phyloP scores from a whole-genome alignment of 306 rosid genomes.

The Morella rubra region DNA sequence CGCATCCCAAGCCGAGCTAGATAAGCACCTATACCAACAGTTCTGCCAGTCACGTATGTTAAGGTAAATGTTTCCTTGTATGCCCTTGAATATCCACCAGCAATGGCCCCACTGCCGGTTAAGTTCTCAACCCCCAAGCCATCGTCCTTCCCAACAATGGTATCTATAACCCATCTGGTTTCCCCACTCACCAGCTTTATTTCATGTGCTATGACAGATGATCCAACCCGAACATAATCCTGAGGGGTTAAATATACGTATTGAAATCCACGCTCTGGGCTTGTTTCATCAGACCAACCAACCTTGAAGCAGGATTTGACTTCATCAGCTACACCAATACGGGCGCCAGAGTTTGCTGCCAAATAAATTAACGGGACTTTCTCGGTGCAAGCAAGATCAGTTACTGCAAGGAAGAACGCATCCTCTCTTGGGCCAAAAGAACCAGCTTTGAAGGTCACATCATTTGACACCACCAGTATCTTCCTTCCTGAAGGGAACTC shows the following conservation, averaged over 20 bases:
- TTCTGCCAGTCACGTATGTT: slow-evolving; percentile 95
- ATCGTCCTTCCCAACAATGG: slow-evolving; percentile 94
- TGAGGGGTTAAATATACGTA: slow-evolving; percentile 81
- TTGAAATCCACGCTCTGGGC: slow-evolving; percentile 90
- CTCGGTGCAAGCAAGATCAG: slow-evolving; percentile 83
- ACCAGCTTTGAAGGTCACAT: slow-evolving; percentile 95
- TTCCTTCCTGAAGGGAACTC: slow-evolving; percentile 94
- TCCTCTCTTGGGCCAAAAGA: slow-evolving; percentile 98
- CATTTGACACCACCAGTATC: slow-evolving; percentile 80
- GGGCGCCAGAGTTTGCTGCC: slow-evolving; percentile 99
- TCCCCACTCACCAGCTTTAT: slow-evolving; percentile 74
- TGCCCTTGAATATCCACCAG: slow-evolving; percentile 93
- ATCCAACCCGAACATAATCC: slow-evolving; percentile 79
- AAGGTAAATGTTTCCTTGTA: slow-evolving; percentile 89
- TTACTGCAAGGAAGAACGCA: slow-evolving; percentile 87
- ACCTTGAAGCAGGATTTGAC: slow-evolving; percentile 89
- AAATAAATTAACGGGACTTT: slow-evolving; percentile 86
- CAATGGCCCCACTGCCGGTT: slow-evolving; percentile 96
- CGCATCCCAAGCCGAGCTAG: slow-evolving; percentile 99
- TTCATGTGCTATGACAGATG: slow-evolving; percentile 84
- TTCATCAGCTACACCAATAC: slow-evolving; percentile 95
- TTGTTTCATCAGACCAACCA: slow-evolving; percentile 97
- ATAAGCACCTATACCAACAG: slow-evolving; percentile 98
- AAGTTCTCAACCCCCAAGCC: slow-evolving; percentile 96
- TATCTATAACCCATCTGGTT: slow-evolving; percentile 91